These are phyloP conservation scores for Mangifera indica DNA, from an alignment of 345 rosid species.

Conservation along the genomic window DNA sequence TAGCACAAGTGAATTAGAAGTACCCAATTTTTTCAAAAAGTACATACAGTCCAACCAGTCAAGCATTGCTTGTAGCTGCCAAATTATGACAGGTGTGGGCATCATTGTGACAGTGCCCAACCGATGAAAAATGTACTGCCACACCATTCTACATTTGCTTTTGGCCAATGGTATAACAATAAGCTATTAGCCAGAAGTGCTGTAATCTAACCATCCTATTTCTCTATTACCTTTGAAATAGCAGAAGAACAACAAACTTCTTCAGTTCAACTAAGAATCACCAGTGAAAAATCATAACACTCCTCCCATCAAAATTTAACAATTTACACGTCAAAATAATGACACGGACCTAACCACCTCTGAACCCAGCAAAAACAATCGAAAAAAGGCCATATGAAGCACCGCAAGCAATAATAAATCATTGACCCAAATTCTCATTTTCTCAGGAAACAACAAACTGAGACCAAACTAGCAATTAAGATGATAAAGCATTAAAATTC, in stretches of 20 bases:
- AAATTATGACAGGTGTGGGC: too few species aligned
- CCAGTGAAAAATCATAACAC: neutral
- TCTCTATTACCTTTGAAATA: neutral
- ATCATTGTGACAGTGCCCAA: too few species aligned
- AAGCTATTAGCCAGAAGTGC: too few species aligned
- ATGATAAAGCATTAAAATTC: conserved; percentile 15
- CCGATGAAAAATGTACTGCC: too few species aligned
- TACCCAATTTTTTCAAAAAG: neutral
- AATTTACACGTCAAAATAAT: neutral
- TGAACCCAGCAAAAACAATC: neutral
- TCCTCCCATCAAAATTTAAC: conserved; percentile 7
- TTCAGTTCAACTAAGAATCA: neutral
- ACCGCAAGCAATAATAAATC: neutral
- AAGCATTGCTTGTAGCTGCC: too few species aligned
- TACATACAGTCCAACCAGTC: too few species aligned
- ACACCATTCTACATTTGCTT: too few species aligned
- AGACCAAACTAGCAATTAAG: neutral
- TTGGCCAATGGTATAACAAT: too few species aligned
- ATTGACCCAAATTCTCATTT: neutral
- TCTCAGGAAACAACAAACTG: neutral
- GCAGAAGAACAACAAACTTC: neutral
- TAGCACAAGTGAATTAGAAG: too few species aligned
- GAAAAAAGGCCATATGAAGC: neutral
- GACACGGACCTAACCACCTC: neutral
- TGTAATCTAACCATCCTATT: neutral